Percentiles rank a stretch among this genome's conserved stretches.
Evolutionary conservation across 352 stramenopile genomes (phyloP).

Genomic region (Globisporangium orthogonon): DNA sequence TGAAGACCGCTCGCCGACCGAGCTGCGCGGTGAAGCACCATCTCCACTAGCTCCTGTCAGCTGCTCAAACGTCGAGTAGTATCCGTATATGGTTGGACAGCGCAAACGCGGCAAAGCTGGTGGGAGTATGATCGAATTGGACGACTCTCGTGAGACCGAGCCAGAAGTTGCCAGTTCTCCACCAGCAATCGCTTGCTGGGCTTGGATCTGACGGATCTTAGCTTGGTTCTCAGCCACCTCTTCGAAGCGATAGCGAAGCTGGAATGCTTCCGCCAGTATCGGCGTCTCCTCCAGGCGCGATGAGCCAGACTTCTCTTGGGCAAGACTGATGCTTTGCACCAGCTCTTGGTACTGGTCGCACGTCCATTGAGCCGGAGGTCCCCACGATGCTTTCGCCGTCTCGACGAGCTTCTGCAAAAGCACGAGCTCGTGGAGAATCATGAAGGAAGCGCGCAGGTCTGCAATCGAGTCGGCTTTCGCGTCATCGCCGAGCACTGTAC

Average conservation of each 20-base stretch:
- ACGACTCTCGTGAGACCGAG: background rate
- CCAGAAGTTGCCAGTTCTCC: background rate
- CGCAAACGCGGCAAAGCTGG: slow-evolving; percentile 27
- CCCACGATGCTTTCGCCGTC: slow-evolving; percentile 37
- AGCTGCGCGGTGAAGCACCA: background rate
- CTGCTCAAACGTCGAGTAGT: slow-evolving; percentile 68
- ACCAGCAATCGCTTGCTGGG: slow-evolving; percentile 4
- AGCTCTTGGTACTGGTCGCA: slow-evolving; percentile 54
- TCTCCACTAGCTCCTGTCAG: slow-evolving; percentile 17
- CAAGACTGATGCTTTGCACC: slow-evolving; percentile 48
- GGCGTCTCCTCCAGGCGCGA: slow-evolving; percentile 22
- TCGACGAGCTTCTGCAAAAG: slow-evolving; percentile 53
- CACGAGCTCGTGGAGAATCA: slow-evolving; percentile 63
- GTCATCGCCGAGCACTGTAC: slow-evolving; percentile 11
- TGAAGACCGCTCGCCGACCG: slow-evolving; percentile 1
- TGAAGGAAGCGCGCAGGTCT: slow-evolving; percentile 62
- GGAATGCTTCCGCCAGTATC: slow-evolving; percentile 45
- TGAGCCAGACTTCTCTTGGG: slow-evolving; percentile 34
- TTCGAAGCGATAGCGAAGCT: slow-evolving; percentile 60
- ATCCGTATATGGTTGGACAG: slow-evolving; percentile 65
- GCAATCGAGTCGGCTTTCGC: slow-evolving; percentile 5
- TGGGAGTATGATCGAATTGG: slow-evolving; percentile 7
- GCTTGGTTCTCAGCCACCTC: slow-evolving; percentile 57
- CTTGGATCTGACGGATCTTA: slow-evolving; percentile 15
- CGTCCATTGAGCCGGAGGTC: slow-evolving; percentile 34